These are phyloP conservation scores for Microcyclospora pomicola DNA, from an alignment of 2,329 filamentous ascomycete genomes.

Conservation along the genomic window DNA sequence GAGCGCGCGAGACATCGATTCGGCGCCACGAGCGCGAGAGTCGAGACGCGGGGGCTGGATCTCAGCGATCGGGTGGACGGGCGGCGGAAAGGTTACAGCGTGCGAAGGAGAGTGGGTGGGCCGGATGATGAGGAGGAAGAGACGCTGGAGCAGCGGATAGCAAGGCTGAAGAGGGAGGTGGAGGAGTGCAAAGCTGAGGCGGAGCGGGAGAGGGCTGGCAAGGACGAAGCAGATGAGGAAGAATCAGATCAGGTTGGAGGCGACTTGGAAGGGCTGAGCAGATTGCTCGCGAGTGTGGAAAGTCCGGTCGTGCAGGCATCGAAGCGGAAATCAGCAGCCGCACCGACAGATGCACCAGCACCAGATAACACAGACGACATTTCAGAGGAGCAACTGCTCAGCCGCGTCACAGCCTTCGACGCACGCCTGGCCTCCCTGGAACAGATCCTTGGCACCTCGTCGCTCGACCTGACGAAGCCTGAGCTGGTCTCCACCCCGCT, in stretches of 20 bases:
- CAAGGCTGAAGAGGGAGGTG: conserved; percentile 69
- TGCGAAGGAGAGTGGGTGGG: conserved; percentile 34
- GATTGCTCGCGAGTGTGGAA: conserved; percentile 53
- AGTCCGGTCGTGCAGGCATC: conserved; percentile 14
- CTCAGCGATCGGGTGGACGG: conserved; percentile 79
- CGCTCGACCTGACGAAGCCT: conserved; percentile 45
- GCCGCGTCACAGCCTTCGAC: conserved; percentile 79
- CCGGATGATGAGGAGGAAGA: conserved; percentile 75
- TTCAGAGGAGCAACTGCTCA: conserved; percentile 45
- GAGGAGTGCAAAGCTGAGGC: conserved; percentile 39
- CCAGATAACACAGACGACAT: conserved; percentile 3
- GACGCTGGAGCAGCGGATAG: conserved; percentile 62
- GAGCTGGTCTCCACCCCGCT: conserved; percentile 50
- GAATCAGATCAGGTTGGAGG: conserved; percentile 35
- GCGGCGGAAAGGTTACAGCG: conserved; percentile 72
- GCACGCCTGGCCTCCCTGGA: conserved; percentile 66
- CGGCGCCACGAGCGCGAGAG: conserved; percentile 45
- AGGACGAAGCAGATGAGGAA: conserved; percentile 26
- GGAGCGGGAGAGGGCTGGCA: conserved; percentile 32
- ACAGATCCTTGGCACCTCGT: conserved; percentile 63
- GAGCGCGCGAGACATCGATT: conserved; percentile 72
- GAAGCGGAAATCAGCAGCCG: not conserved
- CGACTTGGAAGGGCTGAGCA: conserved; percentile 54
- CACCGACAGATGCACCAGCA: not conserved
- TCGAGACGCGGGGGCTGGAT: conserved; percentile 67